Evolutionary conservation across 2,329 filamentous ascomycete species (phyloP).

Genomic region (Aspergillus awamori): DNA sequence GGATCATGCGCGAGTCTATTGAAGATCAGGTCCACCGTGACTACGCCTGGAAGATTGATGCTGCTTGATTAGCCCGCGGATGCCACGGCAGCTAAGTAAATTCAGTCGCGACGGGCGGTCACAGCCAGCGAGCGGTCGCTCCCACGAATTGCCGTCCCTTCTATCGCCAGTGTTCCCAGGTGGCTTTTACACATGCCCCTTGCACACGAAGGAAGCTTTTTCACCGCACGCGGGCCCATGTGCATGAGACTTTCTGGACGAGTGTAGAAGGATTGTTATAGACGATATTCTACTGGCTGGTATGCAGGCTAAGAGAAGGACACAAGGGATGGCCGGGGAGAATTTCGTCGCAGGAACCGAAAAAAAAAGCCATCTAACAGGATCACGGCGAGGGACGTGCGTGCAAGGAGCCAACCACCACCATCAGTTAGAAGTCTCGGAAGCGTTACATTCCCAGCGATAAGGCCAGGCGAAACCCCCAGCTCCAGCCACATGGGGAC

Average conservation of each 20-base stretch:
- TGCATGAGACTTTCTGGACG: conserved; percentile 4
- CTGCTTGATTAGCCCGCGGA: conserved; percentile 30
- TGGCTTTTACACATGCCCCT: not conserved
- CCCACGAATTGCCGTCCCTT: not conserved
- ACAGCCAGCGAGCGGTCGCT: not conserved
- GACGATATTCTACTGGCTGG: conserved; percentile 4
- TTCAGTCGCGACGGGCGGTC: not conserved
- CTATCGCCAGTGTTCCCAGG: not conserved
- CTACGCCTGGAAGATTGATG: conserved; percentile 43
- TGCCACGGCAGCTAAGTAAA: not conserved
- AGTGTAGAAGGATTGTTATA: not conserved
- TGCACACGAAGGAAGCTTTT: not conserved
- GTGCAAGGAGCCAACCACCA: not conserved
- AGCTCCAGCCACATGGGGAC: not conserved
- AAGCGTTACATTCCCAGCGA: not conserved
- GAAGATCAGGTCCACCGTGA: conserved; percentile 56
- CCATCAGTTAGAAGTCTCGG: not conserved
- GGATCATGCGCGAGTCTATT: conserved; percentile 65
- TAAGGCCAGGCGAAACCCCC: not conserved
- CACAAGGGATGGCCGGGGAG: not conserved
- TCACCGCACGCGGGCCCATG: not conserved
- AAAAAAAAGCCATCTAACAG: not conserved
- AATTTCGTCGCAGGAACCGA: not conserved
- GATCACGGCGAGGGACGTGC: conserved; percentile 7
- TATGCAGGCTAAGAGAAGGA: not conserved